Base-by-base conservation (phyloP, 768 basidiomycete species). In the Mycena floridula region DNA sequence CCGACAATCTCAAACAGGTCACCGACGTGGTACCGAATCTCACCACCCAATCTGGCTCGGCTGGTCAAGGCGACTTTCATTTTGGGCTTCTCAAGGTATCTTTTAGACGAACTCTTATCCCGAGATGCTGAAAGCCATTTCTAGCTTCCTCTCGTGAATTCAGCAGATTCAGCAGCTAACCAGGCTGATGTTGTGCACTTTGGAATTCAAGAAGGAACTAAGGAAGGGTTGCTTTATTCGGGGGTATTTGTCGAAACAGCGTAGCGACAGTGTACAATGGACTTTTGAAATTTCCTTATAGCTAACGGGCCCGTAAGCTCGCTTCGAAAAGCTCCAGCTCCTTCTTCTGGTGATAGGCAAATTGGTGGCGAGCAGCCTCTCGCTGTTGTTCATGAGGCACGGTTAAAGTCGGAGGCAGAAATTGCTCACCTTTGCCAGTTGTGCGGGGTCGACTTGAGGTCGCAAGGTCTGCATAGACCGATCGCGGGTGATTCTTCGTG, bases 61-160 rank as follows among this genome's bases (percentile, higher is more conserved):
- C 57, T 8, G 78, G 74, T 4, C 65, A 69, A 50, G 81, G 81
- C 7, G 77, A 82, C 40, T 80, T 77, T 63, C 79, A 81, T 53
- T 72, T 81, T 50, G 79, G 75, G 2, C 54, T 81, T 3, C 60
- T 82, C 40, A 82, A 82, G 69, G 77, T 79, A 25, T 26, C 62
- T 52, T n/a, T 21, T 20, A 13, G 9, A 9, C n/a, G n/a, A n/a
- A n/a, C 1, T 5, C 21, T 15, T 9, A 38, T 12, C 44, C 27
- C 5, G 3, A 9, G 4, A 9, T 37, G 2, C 25, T 28, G 6
- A 37, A 15, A 16, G 16, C 16, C 16, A 13, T 26, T 2, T 43
- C 7, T 50, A 81, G 79, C 67, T 82, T 25, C 77, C 79, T 3
- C 54, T 82, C 5, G 72, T 74, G 2, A 63, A 79, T 47, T 65